phyloP scores from a whole-genome alignment of 176 grass and related monocot genomes.

The Aegilops umbellulata region DNA sequence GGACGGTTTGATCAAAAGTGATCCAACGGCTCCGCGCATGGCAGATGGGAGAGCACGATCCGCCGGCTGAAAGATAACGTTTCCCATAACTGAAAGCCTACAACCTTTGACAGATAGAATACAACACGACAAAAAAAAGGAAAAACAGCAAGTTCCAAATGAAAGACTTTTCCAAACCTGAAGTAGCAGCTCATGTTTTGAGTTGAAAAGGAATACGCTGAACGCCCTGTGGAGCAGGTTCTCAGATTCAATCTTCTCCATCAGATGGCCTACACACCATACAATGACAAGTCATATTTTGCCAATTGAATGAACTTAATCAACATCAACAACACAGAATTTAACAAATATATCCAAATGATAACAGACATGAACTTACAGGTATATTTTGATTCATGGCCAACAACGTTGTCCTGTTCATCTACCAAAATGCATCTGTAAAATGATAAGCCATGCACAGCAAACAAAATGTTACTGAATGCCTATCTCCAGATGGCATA shows the following conservation, averaged over 20 bases:
- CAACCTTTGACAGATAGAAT: neutral
- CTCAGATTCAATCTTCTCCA: constrained; percentile 89
- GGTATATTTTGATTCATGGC: constrained; percentile 93
- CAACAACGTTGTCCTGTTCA: constrained; percentile 85
- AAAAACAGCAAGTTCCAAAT: neutral
- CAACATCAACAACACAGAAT: neutral
- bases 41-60: too few species aligned
- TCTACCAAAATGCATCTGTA: constrained; percentile 97
- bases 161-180: constrained; percentile 49
- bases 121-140: neutral
- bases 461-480: neutral
- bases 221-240: constrained; percentile 96
- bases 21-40: too few species aligned
- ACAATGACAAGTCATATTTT: constrained; percentile 7
- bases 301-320: neutral
- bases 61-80: too few species aligned
- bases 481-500: neutral
- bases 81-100: constrained; percentile 7
- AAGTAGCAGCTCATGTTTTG: constrained; percentile 88
- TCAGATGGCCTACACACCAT: constrained; percentile 73
- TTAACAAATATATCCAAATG: neutral
- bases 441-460: constrained; percentile 13
- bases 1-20: too few species aligned
- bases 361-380: constrained; percentile 60
- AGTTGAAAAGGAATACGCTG: constrained; percentile 98